These are phyloP conservation scores for Penicillium argentinense DNA, from an alignment of 495 filamentous ascomycete species.

Conservation along the genomic window DNA sequence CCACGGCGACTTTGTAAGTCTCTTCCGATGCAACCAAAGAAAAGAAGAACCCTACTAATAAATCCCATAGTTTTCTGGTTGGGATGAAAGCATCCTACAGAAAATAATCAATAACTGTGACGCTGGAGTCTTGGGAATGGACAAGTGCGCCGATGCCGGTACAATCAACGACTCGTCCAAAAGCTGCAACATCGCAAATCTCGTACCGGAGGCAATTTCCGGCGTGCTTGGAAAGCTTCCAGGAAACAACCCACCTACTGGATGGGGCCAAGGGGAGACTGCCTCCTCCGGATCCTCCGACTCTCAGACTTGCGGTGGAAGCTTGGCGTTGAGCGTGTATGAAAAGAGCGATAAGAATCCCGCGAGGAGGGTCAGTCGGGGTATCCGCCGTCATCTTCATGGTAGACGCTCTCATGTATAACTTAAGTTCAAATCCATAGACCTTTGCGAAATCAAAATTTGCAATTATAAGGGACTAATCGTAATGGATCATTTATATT, in stretches of 20 bases:
- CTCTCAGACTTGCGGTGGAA: constrained; percentile 8
- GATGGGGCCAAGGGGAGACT: constrained; percentile 13
- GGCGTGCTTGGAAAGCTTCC: constrained; percentile 41
- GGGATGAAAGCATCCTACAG: constrained; percentile 62
- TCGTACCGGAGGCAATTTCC: constrained; percentile 36
- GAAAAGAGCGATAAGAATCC: neutral
- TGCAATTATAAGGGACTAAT: no score
- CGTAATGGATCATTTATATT: no score
- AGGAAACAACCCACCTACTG: constrained; percentile 41
- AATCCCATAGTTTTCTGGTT: constrained; percentile 55
- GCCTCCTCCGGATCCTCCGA: constrained; percentile 12
- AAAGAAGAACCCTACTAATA: neutral
- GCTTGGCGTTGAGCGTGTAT: constrained; percentile 4
- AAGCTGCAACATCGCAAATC: constrained; percentile 48
- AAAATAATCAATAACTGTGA: constrained; percentile 60
- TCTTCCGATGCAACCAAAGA: neutral
- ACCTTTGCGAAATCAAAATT: no score
- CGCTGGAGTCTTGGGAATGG: constrained; percentile 45
- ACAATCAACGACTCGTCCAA: constrained; percentile 32
- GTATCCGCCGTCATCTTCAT: neutral
- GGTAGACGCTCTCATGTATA: no score
- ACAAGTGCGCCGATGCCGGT: constrained; percentile 48
- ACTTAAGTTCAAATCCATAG: no score
- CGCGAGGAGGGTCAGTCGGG: neutral
- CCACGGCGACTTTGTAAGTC: constrained; percentile 27